Base-by-base conservation (phyloP, 768 basidiomycete genomes). In the Leccinellum luteum region DNA sequence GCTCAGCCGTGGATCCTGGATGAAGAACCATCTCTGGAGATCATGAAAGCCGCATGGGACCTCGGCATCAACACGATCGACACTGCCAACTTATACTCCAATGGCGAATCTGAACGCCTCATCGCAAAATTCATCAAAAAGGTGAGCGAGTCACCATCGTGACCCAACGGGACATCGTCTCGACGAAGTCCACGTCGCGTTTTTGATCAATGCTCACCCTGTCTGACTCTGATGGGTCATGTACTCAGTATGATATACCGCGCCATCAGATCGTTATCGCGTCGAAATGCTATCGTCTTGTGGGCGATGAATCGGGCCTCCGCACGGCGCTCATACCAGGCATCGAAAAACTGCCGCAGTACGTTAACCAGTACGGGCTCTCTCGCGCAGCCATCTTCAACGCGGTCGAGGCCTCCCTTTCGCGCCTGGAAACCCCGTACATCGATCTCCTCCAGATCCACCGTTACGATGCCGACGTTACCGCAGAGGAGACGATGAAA, bases 381-480 rank as follows among this genome's bases (percentile, higher is more conserved):
- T 75, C 73, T 14, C 73, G 73, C 12, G 55, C 65, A 3, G 74
- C 74, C 38, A 76, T 76, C 45, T 74, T 76, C 57, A 76, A 74
- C 19, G 71, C 68, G 0, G 72, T 72, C 31, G 72, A 74, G 0
- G 76, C 74, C 4, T 76, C 74, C 0, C 72, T 78, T 7, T 61
- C 53, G 23, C 74, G 76, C 2, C 64, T 77, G n/a, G 58, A 67
- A n/a, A 78, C 75, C 2, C 21, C 73, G 15, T 76, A 75, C 59
- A 55, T 78, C 44, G 77, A 78, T 49, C 65, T 77, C 7, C 69
- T 82, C 41, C 81, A 81, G 56, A 75, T 80, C 44, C 81, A 82
- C 50, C 63, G 74, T 9, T 79, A 71, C 35, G 81, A 81, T 52
- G 35, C 62, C 8, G 54, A 59, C 0, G 73, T 75, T 1, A 68